Evolutionary conservation across 1,139 yeast genomes (phyloP).

Genomic region (Debaryomyces nepalensis): DNA sequence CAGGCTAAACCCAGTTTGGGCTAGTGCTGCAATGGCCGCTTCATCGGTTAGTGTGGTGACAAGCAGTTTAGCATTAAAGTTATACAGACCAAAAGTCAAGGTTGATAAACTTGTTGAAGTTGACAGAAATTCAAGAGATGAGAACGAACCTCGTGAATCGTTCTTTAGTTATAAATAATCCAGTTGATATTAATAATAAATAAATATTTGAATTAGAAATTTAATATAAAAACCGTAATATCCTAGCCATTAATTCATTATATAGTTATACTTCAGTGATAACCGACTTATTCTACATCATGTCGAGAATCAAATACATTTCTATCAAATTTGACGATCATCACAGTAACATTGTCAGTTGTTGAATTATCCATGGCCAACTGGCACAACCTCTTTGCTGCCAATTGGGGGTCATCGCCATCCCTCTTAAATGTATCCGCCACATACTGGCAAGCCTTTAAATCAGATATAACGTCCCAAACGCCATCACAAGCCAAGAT

Average conservation of each 20-base stretch:
- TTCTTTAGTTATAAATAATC: neutral
- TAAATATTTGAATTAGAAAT: conserved; percentile 10
- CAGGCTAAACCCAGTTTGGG: conserved; percentile 65
- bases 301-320: conserved; percentile 36
- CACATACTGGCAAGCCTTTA: conserved; percentile 76
- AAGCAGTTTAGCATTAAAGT: conserved; percentile 56
- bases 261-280: conserved; percentile 1
- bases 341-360: conserved; percentile 90
- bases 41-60: conserved; percentile 61
- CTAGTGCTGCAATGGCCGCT: conserved; percentile 70
- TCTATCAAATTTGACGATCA: conserved; percentile 72
- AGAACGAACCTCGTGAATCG: conserved; percentile 15
- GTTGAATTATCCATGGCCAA: conserved; percentile 81
- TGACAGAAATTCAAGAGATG: conserved; percentile 16
- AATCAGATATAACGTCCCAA: conserved; percentile 91
- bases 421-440: conserved; percentile 48
- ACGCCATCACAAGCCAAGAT: conserved; percentile 94
- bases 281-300: neutral
- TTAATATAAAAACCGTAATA: conserved; percentile 5
- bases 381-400: conserved; percentile 70
- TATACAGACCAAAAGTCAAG: conserved; percentile 46
- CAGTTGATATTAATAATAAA: neutral
- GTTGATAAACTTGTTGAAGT: conserved; percentile 22
- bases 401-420: conserved; percentile 56
- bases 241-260: conserved; percentile 11